phyloP scores from a whole-genome alignment of 179 eudicot species.

The Spergularia azorica region DNA sequence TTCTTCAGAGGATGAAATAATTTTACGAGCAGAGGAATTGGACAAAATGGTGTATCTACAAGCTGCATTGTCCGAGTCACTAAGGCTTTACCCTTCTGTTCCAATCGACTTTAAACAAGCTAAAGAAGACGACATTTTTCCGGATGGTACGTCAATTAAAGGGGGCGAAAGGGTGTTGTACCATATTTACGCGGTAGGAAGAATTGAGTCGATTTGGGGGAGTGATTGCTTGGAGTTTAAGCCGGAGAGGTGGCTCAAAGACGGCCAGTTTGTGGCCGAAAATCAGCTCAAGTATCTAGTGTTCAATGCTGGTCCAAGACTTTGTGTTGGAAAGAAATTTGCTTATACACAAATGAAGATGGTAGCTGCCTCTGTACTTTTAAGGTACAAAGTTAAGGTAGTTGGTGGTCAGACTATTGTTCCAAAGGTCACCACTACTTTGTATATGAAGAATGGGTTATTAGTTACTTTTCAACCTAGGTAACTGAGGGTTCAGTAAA shows the following conservation, averaged over 20 bases:
- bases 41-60: conserved; percentile 54
- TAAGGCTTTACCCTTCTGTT: conserved; percentile 56
- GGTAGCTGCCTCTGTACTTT: conserved; percentile 55
- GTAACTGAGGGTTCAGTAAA: neutral
- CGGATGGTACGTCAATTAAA: conserved; percentile 38
- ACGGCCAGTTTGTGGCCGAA: conserved; percentile 41
- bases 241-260: conserved; percentile 61
- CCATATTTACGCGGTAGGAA: conserved; percentile 44
- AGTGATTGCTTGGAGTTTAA: conserved; percentile 46
- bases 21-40: conserved; percentile 43
- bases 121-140: conserved; percentile 43
- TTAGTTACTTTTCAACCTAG: conserved; percentile 46
- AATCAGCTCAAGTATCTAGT: conserved; percentile 48
- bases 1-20: neutral
- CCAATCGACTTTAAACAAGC: conserved; percentile 61
- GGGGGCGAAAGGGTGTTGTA: conserved; percentile 46
- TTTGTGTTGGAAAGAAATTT: conserved; percentile 63
- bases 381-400: conserved; percentile 47
- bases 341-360: conserved; percentile 61
- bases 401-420: conserved; percentile 40
- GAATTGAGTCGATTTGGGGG: conserved; percentile 53
- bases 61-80: conserved; percentile 49
- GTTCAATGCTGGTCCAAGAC: conserved; percentile 61
- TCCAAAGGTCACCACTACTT: conserved; percentile 55
- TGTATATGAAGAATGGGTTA: conserved; percentile 61